Conservation (phyloP, 2,329 filamentous ascomycete genomes). For the Calonectria henricotiae region DNA sequence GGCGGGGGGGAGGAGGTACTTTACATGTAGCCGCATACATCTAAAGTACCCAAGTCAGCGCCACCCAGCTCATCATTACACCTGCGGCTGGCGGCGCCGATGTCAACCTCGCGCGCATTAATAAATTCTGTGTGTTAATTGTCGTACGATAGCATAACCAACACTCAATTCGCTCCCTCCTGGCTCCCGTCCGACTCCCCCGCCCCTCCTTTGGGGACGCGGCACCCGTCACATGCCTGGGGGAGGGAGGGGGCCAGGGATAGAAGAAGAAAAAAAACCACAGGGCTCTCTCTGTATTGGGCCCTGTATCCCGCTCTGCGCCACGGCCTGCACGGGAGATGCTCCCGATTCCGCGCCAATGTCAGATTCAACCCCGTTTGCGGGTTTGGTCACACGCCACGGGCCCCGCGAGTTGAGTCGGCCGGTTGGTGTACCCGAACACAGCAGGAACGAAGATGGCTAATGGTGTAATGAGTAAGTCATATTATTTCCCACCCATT, state of each 20-base stretch:
- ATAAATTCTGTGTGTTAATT: not conserved
- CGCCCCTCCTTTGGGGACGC: not conserved
- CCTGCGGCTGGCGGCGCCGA: constrained; percentile 6
- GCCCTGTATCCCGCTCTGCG: not conserved
- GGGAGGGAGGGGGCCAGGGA: not conserved
- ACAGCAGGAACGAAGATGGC: not conserved
- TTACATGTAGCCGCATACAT: too few species aligned
- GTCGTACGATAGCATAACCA: constrained; percentile 17
- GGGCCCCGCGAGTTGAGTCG: not conserved
- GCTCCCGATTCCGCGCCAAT: not conserved
- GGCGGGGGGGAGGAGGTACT: too few species aligned
- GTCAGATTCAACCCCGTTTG: not conserved
- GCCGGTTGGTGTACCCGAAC: constrained; percentile 7
- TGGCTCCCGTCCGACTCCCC: not conserved
- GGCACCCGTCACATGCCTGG: constrained; percentile 8
- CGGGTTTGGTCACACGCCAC: not conserved
- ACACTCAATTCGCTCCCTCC: not conserved
- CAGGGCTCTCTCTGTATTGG: not conserved
- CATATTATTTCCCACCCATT: not conserved
- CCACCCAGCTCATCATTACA: not conserved
- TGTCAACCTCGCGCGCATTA: not conserved
- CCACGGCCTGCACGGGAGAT: not conserved
- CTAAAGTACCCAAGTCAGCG: not conserved
- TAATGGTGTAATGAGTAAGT: not conserved
- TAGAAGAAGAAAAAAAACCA: not conserved